These are phyloP conservation scores for Kwoniella heveanensis DNA, from an alignment of 768 basidiomycete genomes.

Conservation along the genomic window DNA sequence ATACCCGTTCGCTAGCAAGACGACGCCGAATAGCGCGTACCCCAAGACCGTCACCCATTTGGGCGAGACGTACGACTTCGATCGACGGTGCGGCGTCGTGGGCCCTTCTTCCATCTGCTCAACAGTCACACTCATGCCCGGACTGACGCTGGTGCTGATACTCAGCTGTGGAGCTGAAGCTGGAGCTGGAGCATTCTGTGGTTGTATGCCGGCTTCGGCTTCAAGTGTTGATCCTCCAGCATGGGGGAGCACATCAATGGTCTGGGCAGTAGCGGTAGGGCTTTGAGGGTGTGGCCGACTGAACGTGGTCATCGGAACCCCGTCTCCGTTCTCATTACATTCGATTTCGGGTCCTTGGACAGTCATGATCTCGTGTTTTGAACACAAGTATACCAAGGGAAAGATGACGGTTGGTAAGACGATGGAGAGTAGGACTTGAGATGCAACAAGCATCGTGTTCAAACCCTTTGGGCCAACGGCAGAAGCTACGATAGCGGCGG, in stretches of 20 bases:
- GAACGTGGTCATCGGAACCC: not conserved
- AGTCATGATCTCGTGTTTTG: conserved; percentile 70
- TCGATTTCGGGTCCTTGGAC: conserved; percentile 46
- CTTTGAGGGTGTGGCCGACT: not conserved
- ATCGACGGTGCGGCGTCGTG: conserved; percentile 28
- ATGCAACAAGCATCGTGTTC: conserved; percentile 76
- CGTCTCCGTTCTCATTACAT: not conserved
- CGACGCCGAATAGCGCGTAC: conserved; percentile 65
- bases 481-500: conserved; percentile 76
- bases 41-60: conserved; percentile 61
- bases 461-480: conserved; percentile 71
- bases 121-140: not conserved
- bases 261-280: too few species aligned
- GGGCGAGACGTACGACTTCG: conserved; percentile 49
- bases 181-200: not conserved
- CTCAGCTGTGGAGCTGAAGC: not conserved
- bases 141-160: not conserved
- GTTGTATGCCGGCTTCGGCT: not conserved
- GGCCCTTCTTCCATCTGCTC: conserved; percentile 8
- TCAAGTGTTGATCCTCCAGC: not conserved
- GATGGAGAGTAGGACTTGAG: conserved; percentile 80
- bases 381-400: conserved; percentile 75
- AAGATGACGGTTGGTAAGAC: conserved; percentile 83
- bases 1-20: conserved; percentile 74
- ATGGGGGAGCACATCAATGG: not conserved